Evolutionary conservation across 805 yeast genomes (phyloP).

Genomic region (Starmerella geochares): DNA sequence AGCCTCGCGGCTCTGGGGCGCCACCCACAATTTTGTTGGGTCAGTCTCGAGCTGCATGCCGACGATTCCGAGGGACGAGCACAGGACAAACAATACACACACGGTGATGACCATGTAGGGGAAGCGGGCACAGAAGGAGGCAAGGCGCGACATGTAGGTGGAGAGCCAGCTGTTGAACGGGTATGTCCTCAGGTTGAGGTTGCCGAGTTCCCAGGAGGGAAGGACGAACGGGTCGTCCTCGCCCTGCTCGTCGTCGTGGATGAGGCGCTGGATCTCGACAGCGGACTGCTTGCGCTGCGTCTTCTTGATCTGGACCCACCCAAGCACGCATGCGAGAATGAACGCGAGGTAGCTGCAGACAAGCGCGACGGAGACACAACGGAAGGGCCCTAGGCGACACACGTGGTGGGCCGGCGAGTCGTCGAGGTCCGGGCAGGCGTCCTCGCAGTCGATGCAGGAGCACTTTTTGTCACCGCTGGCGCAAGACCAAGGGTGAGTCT

Average conservation of each 20-base stretch:
- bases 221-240: constrained; percentile 28
- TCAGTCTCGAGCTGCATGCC: constrained; percentile 56
- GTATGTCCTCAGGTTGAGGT: constrained; percentile 32
- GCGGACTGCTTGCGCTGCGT: constrained; percentile 12
- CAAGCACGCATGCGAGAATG: constrained; percentile 5
- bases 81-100: constrained; percentile 35
- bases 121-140: constrained; percentile 48
- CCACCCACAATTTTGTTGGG: constrained; percentile 86
- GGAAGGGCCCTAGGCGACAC: constrained; percentile 53
- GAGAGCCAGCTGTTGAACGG: constrained; percentile 42
- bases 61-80: constrained; percentile 44
- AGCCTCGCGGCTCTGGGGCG: constrained; percentile 60
- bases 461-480: constrained; percentile 46
- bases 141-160: constrained; percentile 41
- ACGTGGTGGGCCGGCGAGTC: constrained; percentile 37
- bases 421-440: constrained; percentile 51
- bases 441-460: constrained; percentile 82
- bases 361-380: constrained; percentile 63
- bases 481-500: constrained; percentile 38
- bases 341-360: constrained; percentile 35
- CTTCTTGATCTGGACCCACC: constrained; percentile 12
- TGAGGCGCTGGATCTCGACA: constrained; percentile 29
- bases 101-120: constrained; percentile 47
- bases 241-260: constrained; percentile 36
- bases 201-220: constrained; percentile 25